These are phyloP conservation scores for Psidium guajava DNA, from an alignment of 345 rosid genomes.

Conservation along the genomic window DNA sequence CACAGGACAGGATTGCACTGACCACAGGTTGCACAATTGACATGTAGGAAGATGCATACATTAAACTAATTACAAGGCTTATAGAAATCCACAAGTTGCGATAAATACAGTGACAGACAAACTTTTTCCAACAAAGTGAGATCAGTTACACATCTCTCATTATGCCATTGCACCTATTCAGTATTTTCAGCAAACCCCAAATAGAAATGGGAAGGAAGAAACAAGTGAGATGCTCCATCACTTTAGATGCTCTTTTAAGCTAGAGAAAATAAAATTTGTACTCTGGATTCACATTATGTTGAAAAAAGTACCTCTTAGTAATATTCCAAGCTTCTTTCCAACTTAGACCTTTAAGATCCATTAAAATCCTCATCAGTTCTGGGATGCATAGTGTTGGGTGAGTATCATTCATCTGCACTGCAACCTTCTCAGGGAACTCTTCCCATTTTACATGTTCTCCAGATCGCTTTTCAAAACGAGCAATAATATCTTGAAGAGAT, in stretches of 20 bases:
- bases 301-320: conserved; percentile 21
- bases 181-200: background rate
- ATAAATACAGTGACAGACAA: background rate
- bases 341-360: conserved; percentile 34
- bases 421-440: conserved; percentile 31
- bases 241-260: background rate
- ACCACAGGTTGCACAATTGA: background rate
- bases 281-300: background rate
- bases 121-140: background rate
- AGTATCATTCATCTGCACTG: conserved; percentile 52
- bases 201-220: background rate
- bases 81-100: background rate
- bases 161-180: background rate
- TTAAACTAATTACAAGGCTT: background rate
- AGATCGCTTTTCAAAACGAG: conserved; percentile 31
- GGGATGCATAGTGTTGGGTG: conserved; percentile 47
- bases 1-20: background rate
- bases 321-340: conserved; percentile 46
- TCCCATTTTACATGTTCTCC: conserved; percentile 22
- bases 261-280: background rate
- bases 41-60: background rate
- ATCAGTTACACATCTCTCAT: background rate
- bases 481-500: conserved; percentile 40
- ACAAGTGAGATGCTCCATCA: background rate
- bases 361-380: conserved; percentile 33